Evolutionary conservation across 176 grass and related monocot species (phyloP).

Genomic region (Oryza brachyantha): DNA sequence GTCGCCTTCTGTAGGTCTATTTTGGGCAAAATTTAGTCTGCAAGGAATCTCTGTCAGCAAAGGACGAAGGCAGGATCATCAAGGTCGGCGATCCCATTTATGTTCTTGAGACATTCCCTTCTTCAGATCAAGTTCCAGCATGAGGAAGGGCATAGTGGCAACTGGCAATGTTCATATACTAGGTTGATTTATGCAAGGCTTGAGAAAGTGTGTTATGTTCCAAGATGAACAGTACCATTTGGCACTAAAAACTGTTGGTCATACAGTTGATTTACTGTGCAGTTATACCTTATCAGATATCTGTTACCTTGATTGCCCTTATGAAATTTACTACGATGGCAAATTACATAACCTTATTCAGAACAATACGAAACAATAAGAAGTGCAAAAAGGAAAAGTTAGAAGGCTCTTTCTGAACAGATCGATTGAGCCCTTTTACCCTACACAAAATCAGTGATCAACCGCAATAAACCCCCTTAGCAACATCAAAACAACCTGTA

Average conservation of each 20-base stretch:
- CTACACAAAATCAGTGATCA: conserved; percentile 45
- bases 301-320: not conserved
- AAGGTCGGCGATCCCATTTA: conserved; percentile 66
- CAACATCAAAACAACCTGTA: conserved; percentile 28
- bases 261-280: not conserved
- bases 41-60: conserved; percentile 48
- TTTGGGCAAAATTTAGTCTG: conserved; percentile 89
- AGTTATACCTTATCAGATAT: not conserved
- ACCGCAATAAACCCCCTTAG: not conserved
- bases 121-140: conserved; percentile 43
- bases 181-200: not conserved
- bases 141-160: conserved; percentile 19
- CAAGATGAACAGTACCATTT: not conserved
- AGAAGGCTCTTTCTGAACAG: conserved; percentile 11
- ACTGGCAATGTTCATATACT: not conserved
- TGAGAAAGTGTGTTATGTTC: not conserved
- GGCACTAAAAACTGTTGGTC: not conserved
- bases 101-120: conserved; percentile 49
- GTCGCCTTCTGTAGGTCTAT: conserved; percentile 48
- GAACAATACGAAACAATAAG: conserved; percentile 34
- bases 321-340: conserved; percentile 20
- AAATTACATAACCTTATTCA: conserved; percentile 27
- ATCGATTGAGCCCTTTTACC: not conserved
- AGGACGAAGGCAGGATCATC: conserved; percentile 38
- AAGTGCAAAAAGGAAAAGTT: conserved; percentile 25